Percentiles rank a stretch among this genome's conserved stretches.
phyloP scores from a whole-genome alignment of 176 grass and related monocot species.

The Zea mays region Zm-B73-REFERENCE-NAM-5.0 NC_050098.1:2754501-2755000 shows the following conservation, averaged over 20 bases:
- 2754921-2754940: background rate
- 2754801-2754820: background rate
- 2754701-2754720: no score
- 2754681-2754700: background rate
- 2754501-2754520: slow-evolving; percentile 39
- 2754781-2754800: background rate
- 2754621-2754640: background rate
- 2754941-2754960: background rate
- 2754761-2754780: no score
- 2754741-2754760: no score
- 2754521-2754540: slow-evolving; percentile 30
- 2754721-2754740: no score
- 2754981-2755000: slow-evolving; percentile 22
- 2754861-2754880: background rate
- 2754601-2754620: background rate
- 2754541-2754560: slow-evolving; percentile 31
- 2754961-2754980: slow-evolving; percentile 19
- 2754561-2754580: slow-evolving; percentile 25
- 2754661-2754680: slow-evolving; percentile 13
- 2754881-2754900: background rate
- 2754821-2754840: background rate
- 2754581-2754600: slow-evolving; percentile 21
- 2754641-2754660: background rate
- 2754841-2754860: background rate
- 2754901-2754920: background rate